Percentiles rank a stretch among this genome's conserved stretches.
Evolutionary conservation across 805 yeast genomes (phyloP).

Genomic region (Komagataella phaffii): DNA sequence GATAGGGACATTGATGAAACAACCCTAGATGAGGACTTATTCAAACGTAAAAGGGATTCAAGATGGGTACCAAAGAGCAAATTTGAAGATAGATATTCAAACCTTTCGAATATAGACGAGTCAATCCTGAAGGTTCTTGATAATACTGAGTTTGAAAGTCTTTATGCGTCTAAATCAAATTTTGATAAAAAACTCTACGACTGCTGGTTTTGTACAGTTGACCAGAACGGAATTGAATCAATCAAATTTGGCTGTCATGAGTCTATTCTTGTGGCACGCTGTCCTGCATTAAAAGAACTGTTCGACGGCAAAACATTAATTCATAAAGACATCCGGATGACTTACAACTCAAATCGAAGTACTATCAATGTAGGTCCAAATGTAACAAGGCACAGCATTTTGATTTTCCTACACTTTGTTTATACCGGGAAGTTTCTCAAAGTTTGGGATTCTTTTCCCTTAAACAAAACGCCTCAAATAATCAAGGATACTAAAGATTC

Average conservation of each 20-base stretch:
- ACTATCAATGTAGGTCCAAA: not conserved
- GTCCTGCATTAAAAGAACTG: not conserved
- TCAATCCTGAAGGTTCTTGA: not conserved
- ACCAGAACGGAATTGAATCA: not conserved
- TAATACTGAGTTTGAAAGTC: not conserved
- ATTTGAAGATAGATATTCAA: not conserved
- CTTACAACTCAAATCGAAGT: not conserved
- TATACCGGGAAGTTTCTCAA: conserved; percentile 33
- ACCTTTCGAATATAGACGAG: not conserved
- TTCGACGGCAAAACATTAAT: not conserved
- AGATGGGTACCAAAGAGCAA: not conserved
- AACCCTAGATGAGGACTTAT: not conserved
- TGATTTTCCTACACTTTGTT: conserved; percentile 30
- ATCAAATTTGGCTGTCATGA: not conserved
- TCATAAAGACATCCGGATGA: not conserved
- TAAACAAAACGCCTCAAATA: conserved; percentile 16
- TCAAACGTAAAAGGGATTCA: not conserved
- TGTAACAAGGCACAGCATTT: conserved; percentile 6
- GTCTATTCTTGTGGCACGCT: not conserved
- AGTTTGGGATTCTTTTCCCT: conserved; percentile 29
- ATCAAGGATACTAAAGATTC: conserved; percentile 12
- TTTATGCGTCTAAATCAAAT: not conserved
- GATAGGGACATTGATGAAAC: not conserved
- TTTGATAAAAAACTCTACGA: not conserved
- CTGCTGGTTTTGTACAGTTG: not conserved